Evolutionary conservation across 1,139 yeast genomes (phyloP), one percentile per base, ranked within the genome.

Genomic region (Pichia sp.): DNA sequence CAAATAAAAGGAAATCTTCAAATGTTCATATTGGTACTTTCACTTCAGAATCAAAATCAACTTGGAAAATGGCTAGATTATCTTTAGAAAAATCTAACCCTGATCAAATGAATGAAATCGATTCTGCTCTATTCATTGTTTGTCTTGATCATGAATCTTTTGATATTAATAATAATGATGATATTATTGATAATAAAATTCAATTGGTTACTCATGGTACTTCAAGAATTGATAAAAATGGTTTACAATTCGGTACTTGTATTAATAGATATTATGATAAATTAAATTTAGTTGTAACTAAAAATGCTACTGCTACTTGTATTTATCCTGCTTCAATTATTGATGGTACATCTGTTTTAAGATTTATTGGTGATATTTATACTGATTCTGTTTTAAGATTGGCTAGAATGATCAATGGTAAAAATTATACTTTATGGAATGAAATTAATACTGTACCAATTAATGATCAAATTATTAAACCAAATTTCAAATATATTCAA

Each of bases 221-320:
- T 3, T 71, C 83, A 1, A 61, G 62, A 28, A 69, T 81, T 43
- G 70, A 75, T 36, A 62, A 66, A 3, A 64, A 71, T 24, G 84
- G 82, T 48, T 66, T 77, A 39, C 91, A 83, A 60, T 64, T 71
- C 12, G 93, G 93, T 17, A 75, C 86, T 2, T 83, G 91, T 63
- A 76, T 81, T 17, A 79, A 84, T 11, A 67, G 93, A 53, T 82
- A 89, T 84, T 82, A 80, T 55, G 93, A 83, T 58, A 83, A 83
- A 56, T 61, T 83, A 40, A 89, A 82, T 56, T 56, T 83, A 34
- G 69, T 83, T 26, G 77, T 83, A 10, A 79, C 89, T 1, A 67
- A 69, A 39, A 83, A 81, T 56, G 72, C 86, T 0, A 79, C 79
- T 37, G 88, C 88, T 1, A 88, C 88, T 12, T 74, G 83, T 22